These are phyloP conservation scores for Cryphonectria radicalis DNA, from an alignment of 2,329 filamentous ascomycete genomes.

Conservation along the genomic window DNA sequence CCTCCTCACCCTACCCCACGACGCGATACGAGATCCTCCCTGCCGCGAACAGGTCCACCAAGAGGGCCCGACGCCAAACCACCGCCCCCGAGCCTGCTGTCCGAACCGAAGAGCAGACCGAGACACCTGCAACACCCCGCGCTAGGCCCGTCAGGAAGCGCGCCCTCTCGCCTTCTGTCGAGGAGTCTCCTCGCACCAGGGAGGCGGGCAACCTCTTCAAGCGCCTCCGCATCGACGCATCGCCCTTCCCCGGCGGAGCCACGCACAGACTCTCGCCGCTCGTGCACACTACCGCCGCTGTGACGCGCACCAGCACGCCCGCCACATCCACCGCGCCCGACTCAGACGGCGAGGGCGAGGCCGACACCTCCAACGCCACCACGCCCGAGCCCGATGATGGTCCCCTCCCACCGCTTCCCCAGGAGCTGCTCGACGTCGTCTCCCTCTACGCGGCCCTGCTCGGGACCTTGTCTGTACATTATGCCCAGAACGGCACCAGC, in stretches of 20 bases:
- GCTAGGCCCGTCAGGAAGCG: conserved; percentile 22
- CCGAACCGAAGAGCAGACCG: conserved; percentile 32
- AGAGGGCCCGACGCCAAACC: conserved; percentile 25
- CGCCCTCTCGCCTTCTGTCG: conserved; percentile 31
- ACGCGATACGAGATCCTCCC: conserved; percentile 14
- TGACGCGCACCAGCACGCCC: conserved; percentile 40
- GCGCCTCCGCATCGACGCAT: conserved; percentile 46
- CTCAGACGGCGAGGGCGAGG: conserved; percentile 40
- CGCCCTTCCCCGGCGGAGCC: conserved; percentile 35
- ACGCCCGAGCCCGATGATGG: conserved; percentile 27
- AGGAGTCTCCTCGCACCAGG: conserved; percentile 32
- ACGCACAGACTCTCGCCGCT: conserved; percentile 38
- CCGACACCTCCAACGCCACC: conserved; percentile 30
- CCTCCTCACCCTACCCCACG: background rate
- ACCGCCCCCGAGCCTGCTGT: conserved; percentile 15
- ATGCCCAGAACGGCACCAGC: conserved; percentile 68
- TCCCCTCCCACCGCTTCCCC: conserved; percentile 54
- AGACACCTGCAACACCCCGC: conserved; percentile 27
- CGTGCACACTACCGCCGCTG: background rate
- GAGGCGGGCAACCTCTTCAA: conserved; percentile 45
- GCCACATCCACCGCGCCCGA: conserved; percentile 45
- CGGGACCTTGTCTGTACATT: conserved; percentile 69
- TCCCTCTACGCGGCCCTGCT: conserved; percentile 69
- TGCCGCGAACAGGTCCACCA: conserved; percentile 11
- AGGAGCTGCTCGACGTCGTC: conserved; percentile 62